Evolutionary conservation across 2,329 filamentous ascomycete species (phyloP), one percentile per base, ranked within the genome.

Genomic region (Dryadomyces quercus-mongolicae): DNA sequence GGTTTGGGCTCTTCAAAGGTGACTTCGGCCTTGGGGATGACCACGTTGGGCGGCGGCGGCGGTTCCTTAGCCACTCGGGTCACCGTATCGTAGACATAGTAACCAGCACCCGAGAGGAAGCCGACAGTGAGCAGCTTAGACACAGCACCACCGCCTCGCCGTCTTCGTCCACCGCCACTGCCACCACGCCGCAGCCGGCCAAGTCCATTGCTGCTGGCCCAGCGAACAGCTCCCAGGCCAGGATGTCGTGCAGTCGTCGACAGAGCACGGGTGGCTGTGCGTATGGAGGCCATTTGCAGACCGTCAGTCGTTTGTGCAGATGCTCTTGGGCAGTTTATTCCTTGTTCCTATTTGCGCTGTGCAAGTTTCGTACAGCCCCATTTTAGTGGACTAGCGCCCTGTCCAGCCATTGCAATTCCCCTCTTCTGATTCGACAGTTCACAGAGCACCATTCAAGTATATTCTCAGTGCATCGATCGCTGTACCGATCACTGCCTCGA

Each of bases 1-100:
- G 38, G 20, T 38, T 21, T 12, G 22, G 80, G 70, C 65, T 83
- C 77, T 68, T 94, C 88, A 59, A 89, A 86, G 55, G 80, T 72
- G 44, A 89, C 63, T 53, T 84, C 75, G 0, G 78, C 77, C 62
- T 49, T 59, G 54, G 59, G 58, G 22, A 60, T 57, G 5, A 58
- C 38, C 43, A 55, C 43, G n/a, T 51, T 57, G 21, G 48, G 52
- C 22, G 54, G 25, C 18, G 20, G 31, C 6, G 40, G 21, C 16
- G 21, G 9, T 45, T 53, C 51, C 13, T 25, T 15, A 15, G 51
- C 49, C 16, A 38, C 21, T 7, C 57, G 47, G 22, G 57, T 68
- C 49, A 71, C 65, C 25, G 66, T 63, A 50, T 59, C 54, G 46
- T 62, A 64, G 7, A 56, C 57, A 51, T 57, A 58, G 21, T 58